Base-by-base conservation (phyloP, 495 filamentous ascomycete genomes). In the Chaetomium tenue region DNA sequence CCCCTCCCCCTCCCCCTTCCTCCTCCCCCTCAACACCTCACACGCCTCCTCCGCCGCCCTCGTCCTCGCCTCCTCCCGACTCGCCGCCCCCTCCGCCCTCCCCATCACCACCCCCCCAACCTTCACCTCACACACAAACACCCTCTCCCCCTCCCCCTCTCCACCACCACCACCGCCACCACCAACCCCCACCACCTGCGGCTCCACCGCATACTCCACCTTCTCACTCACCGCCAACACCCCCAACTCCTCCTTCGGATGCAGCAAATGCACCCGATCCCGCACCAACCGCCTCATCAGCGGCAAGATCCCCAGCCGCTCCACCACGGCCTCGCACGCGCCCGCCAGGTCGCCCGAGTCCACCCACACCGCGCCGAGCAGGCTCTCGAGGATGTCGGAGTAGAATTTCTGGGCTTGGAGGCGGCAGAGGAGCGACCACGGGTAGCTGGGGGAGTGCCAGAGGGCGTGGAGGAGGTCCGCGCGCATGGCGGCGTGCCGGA, bases 321-420 rank as follows among this genome's bases (percentile, higher is more conserved):
- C 86, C 0, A 89, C 66, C 44, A 97, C 82, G 0, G 37, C 62
- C 28, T 77, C 74, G 64, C 89, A 92, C 0, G 63, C 74, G 0
- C 72, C 76, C 26, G 93, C 68, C 5, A 84, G 8, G 16, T 50
- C 46, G 16, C 46, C 90, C 89, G 0, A 90, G 71, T 97, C 94
- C 57, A 96, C 79, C 78, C 89, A 98, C 0, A 97, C 84, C 0
- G 93, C 94, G 0, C 91, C 94, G 1, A 97, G 74, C 1, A 93
- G 65, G 56, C 82, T 84, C 80, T 98, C 94, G 46, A 97, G 78
- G 12, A 97, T 78, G 70, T 98, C 93, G 0, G 89, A 94, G 76
- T 90, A 87, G 80, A 91, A 90, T 67, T 97, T 98, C 26, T 86
- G 86, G 1, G 88, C 80, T 37, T 84, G 78, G 1, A 96, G 80